phyloP scores from a whole-genome alignment of 495 filamentous ascomycete genomes.

The Glonium stellatum region DNA sequence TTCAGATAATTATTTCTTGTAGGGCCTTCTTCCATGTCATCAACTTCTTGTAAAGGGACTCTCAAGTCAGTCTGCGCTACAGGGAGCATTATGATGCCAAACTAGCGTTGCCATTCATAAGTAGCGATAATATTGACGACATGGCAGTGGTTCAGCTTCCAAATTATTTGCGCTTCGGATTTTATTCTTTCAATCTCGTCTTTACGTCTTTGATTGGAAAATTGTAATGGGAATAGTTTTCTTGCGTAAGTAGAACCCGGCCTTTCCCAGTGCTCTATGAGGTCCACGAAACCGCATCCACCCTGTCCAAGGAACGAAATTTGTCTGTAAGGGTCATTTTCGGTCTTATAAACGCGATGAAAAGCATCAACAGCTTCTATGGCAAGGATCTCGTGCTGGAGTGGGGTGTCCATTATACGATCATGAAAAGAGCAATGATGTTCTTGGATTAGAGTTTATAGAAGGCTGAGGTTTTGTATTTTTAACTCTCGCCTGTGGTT shows the following conservation, averaged over 20 bases:
- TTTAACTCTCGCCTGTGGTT: too few relatives aligned
- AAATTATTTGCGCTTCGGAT: constrained; percentile 1
- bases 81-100: constrained; percentile 9
- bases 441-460: too few relatives aligned
- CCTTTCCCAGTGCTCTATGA: background rate
- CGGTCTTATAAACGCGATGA: too few relatives aligned
- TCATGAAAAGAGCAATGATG: too few relatives aligned
- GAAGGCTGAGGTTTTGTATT: too few relatives aligned
- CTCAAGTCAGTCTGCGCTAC: constrained; percentile 4
- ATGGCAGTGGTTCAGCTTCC: constrained; percentile 1
- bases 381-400: too few relatives aligned
- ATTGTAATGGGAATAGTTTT: constrained; percentile 6
- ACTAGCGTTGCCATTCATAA: constrained; percentile 1
- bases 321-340: too few relatives aligned
- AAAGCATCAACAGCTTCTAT: too few relatives aligned
- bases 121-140: constrained; percentile 7
- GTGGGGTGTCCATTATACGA: too few relatives aligned
- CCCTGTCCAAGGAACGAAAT: too few relatives aligned
- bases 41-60: background rate
- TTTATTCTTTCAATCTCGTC: constrained; percentile 2
- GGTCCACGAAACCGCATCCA: background rate
- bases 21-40: background rate
- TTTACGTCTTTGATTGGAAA: background rate
- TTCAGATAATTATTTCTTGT: background rate
- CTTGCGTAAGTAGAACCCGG: background rate